These are phyloP conservation scores for Pueraria montana DNA, from an alignment of 306 rosid genomes.

Conservation along the genomic window DNA sequence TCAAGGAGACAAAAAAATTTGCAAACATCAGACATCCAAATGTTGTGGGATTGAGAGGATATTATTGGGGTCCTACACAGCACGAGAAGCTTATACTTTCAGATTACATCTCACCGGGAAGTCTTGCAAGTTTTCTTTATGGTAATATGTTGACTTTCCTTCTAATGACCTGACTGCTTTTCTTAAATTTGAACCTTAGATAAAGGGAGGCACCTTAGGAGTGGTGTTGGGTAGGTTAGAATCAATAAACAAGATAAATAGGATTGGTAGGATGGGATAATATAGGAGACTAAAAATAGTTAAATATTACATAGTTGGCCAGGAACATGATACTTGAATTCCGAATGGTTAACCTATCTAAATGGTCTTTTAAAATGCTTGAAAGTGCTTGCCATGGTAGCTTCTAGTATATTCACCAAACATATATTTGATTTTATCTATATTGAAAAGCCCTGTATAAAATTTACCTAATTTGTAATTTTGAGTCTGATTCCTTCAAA, in stretches of 20 bases:
- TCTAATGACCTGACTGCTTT: background rate
- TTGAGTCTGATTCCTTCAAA: background rate
- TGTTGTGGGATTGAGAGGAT: conserved; percentile 93
- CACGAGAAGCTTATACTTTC: conserved; percentile 99
- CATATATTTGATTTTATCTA: background rate
- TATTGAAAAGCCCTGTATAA: background rate
- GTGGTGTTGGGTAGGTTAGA: background rate
- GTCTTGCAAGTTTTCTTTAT: conserved; percentile 89
- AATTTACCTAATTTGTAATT: background rate
- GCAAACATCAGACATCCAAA: conserved; percentile 98
- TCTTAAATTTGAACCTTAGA: background rate
- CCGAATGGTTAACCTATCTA: background rate
- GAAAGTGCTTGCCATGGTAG: conserved; percentile 3
- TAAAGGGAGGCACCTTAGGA: background rate
- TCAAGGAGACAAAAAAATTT: conserved; percentile 94
- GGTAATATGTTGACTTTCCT: conserved; percentile 67
- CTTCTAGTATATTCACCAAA: conserved; percentile 1
- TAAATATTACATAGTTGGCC: conserved; percentile 16
- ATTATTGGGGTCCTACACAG: conserved; percentile 99
- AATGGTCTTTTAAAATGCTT: conserved; percentile 34
- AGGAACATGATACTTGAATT: conserved; percentile 14
- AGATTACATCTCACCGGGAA: conserved; percentile 92
- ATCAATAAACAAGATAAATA: background rate
- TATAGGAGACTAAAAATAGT: background rate
- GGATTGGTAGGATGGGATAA: background rate